A percentile compares a stretch with the other conserved stretches of the same genome.
phyloP scores from a whole-genome alignment of 2,329 filamentous ascomycete species.

The Arthrobotrys musiformis region DNA sequence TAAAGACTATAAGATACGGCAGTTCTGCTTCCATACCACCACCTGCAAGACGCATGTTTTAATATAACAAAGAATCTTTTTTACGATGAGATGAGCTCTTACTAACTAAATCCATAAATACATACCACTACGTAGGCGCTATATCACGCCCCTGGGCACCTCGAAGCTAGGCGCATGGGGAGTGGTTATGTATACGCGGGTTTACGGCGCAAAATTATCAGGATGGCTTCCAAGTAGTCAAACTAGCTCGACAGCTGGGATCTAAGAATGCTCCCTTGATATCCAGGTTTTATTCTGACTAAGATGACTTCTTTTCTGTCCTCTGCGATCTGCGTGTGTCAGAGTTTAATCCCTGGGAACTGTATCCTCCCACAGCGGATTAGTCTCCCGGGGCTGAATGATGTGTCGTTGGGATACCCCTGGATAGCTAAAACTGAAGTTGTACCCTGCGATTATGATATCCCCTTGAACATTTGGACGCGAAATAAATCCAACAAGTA shows the following conservation, averaged over 20 bases:
- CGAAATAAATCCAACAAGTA: too few relatives aligned
- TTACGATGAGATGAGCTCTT: conserved; percentile 2
- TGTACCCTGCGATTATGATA: not conserved
- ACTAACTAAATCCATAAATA: not conserved
- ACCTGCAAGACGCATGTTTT: conserved; percentile 13
- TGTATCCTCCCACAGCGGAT: too few relatives aligned
- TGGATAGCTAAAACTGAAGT: not conserved
- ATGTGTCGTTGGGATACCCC: conserved; percentile 24
- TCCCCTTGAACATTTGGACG: too few relatives aligned
- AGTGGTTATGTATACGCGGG: not conserved
- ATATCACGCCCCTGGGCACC: not conserved
- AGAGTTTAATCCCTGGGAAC: not conserved
- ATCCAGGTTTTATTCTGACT: not conserved
- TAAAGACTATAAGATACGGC: not conserved
- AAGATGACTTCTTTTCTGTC: too few relatives aligned
- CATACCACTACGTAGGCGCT: not conserved
- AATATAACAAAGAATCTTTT: conserved; percentile 11
- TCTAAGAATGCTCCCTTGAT: not conserved
- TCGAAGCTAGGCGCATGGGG: not conserved
- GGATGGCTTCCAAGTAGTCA: too few relatives aligned
- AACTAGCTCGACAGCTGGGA: not conserved
- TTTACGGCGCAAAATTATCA: not conserved
- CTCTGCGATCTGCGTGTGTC: not conserved
- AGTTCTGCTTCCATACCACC: not conserved
- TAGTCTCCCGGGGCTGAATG: too few relatives aligned